These are phyloP conservation scores for Suhomyces choctaworum DNA, from an alignment of 1,139 yeast genomes.

Conservation along the genomic window DNA sequence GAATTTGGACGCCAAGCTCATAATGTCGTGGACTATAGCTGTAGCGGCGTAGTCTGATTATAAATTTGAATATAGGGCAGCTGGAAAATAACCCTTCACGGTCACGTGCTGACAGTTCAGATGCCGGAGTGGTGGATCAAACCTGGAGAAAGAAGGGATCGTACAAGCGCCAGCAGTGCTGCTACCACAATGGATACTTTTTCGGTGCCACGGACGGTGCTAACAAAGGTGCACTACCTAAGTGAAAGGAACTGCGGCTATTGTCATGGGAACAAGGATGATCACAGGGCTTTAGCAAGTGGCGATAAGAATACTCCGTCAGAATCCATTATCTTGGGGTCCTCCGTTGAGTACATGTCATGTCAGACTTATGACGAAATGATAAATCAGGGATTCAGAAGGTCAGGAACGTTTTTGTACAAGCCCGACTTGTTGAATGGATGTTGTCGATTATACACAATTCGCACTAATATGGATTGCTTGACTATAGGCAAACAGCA, in stretches of 20 bases:
- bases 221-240: slow-evolving; percentile 7
- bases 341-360: slow-evolving; percentile 48
- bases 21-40: no score
- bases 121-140: no score
- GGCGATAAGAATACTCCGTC: slow-evolving; percentile 19
- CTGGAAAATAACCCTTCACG: no score
- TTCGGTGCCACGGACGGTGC: slow-evolving; percentile 12
- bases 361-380: slow-evolving; percentile 58
- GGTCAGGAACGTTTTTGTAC: slow-evolving; percentile 76
- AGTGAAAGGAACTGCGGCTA: slow-evolving; percentile 53
- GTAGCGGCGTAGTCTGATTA: no score
- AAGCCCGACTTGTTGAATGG: slow-evolving; percentile 69
- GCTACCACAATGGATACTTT: not conserved
- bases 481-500: slow-evolving; percentile 63
- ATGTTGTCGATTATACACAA: slow-evolving; percentile 85
- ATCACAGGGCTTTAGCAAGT: slow-evolving; percentile 38
- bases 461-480: slow-evolving; percentile 54
- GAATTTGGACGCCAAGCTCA: slow-evolving; percentile 4
- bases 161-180: no score
- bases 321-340: slow-evolving; percentile 48
- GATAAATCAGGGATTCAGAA: slow-evolving; percentile 72
- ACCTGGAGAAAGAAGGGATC: no score
- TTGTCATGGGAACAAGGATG: slow-evolving; percentile 52
- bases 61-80: no score
- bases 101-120: no score